phyloP scores from a whole-genome alignment of 148 eudicot species.

The Camellia lanceoleosa region DNA sequence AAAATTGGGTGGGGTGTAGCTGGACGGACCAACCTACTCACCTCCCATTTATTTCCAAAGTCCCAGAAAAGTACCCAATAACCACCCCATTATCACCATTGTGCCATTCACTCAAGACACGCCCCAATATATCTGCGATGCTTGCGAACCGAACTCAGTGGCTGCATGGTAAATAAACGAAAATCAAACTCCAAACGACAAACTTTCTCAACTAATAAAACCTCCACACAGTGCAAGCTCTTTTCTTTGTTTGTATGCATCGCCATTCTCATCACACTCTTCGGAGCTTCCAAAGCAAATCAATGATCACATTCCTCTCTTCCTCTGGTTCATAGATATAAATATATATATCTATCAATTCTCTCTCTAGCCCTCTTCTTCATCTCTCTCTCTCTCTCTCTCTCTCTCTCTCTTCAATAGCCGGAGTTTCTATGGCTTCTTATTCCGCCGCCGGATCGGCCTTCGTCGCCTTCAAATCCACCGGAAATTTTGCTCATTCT shows the following conservation, averaged over 20 bases:
- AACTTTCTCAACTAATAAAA: background rate
- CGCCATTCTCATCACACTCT: constrained; percentile 1
- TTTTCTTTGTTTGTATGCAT: background rate
- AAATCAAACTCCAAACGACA: too few species aligned
- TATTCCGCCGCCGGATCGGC: constrained; percentile 43
- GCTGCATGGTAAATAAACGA: too few species aligned
- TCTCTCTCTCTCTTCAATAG: background rate
- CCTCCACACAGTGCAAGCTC: background rate
- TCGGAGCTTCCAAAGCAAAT: constrained; percentile 12
- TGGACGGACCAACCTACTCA: too few species aligned
- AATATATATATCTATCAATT: constrained; percentile 3
- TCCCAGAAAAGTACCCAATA: too few species aligned
- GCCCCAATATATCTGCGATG: too few species aligned
- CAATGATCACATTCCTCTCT: background rate
- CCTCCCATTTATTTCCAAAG: too few species aligned
- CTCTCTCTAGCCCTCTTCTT: constrained; percentile 9
- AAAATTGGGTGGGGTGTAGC: too few species aligned
- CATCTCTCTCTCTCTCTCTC: constrained; percentile 6
- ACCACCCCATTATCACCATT: too few species aligned
- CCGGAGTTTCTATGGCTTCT: constrained; percentile 32
- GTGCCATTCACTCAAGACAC: too few species aligned
- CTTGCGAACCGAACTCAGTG: too few species aligned
- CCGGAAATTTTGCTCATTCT: constrained; percentile 23
- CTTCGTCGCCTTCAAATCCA: constrained; percentile 34
- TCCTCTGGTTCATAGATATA: background rate